Evolutionary conservation across 129 eudicot species (phyloP).

Genomic region (Rutidosis leptorrhynchoides): DNA sequence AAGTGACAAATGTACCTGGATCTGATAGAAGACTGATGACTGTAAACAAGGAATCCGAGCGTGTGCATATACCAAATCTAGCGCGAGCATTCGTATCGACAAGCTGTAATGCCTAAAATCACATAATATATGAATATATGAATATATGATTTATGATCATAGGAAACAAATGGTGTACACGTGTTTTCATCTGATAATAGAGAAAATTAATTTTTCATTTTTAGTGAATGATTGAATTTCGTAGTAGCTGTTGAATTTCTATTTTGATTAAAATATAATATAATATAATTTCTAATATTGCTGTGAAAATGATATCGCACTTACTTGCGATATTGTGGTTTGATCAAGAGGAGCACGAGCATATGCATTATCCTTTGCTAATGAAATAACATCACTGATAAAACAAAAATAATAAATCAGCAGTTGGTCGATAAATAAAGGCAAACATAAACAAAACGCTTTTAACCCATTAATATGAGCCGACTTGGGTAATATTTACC

Average conservation of each 20-base stretch:
- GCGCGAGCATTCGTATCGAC: constrained; percentile 30
- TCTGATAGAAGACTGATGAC: constrained; percentile 63
- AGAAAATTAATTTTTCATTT: too few relatives aligned
- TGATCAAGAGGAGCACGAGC: constrained; percentile 54
- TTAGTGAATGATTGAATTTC: too few relatives aligned
- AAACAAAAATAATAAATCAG: constrained; percentile 5
- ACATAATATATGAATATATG: neutral
- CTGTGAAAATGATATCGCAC: constrained; percentile 3
- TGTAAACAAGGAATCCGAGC: constrained; percentile 54
- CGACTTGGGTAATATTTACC: neutral
- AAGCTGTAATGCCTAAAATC: constrained; percentile 51
- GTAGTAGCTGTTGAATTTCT: neutral
- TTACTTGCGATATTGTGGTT: constrained; percentile 58
- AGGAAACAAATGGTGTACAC: neutral
- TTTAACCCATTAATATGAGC: neutral
- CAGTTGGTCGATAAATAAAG: constrained; percentile 1
- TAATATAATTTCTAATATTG: too few relatives aligned
- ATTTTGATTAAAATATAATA: neutral
- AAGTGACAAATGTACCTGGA: constrained; percentile 47
- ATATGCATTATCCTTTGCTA: constrained; percentile 52
- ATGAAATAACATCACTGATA: constrained; percentile 54
- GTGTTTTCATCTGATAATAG: neutral
- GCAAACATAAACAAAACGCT: neutral
- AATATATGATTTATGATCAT: neutral
- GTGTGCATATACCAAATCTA: constrained; percentile 53